Evolutionary conservation across 1,284 basidiomycete species (phyloP).

Genomic region (Gomphus bonarii): DNA sequence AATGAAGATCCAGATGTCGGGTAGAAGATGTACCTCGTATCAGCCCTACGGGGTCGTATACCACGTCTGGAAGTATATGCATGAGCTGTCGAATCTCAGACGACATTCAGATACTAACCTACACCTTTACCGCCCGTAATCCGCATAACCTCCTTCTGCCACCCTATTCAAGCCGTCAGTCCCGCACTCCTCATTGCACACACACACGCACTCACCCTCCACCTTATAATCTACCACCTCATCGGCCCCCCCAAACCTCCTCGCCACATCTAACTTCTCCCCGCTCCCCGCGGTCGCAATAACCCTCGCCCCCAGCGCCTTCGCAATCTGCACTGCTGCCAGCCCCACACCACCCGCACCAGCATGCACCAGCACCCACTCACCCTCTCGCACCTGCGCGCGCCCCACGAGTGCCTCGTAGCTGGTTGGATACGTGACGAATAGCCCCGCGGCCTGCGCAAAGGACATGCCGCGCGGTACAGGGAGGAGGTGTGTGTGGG

Average conservation of each 20-base stretch:
- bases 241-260: slow-evolving; percentile 58
- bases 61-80: slow-evolving; percentile 42
- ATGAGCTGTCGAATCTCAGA: neutral
- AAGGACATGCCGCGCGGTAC: slow-evolving; percentile 56
- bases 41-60: slow-evolving; percentile 84
- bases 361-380: slow-evolving; percentile 83
- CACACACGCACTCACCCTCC: slow-evolving; percentile 25
- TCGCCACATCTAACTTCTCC: slow-evolving; percentile 58
- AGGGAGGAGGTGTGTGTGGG: slow-evolving; percentile 39
- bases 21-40: slow-evolving; percentile 40
- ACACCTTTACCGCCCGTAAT: slow-evolving; percentile 76
- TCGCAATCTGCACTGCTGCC: slow-evolving; percentile 83
- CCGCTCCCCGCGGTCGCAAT: slow-evolving; percentile 71
- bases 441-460: slow-evolving; percentile 63
- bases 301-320: slow-evolving; percentile 61
- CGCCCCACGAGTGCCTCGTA: slow-evolving; percentile 86
- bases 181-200: neutral
- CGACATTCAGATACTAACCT: slow-evolving; percentile 18
- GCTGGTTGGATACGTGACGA: slow-evolving; percentile 82
- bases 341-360: slow-evolving; percentile 93
- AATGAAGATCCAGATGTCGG: slow-evolving; percentile 13
- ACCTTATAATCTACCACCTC: slow-evolving; percentile 36
- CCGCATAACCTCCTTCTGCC: slow-evolving; percentile 39
- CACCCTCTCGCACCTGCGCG: slow-evolving; percentile 67
- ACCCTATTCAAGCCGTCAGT: slow-evolving; percentile 7